Percentiles rank a stretch among this genome's conserved stretches.
Conservation (phyloP, 148 eudicot genomes). For the Drosera capensis region DNA sequence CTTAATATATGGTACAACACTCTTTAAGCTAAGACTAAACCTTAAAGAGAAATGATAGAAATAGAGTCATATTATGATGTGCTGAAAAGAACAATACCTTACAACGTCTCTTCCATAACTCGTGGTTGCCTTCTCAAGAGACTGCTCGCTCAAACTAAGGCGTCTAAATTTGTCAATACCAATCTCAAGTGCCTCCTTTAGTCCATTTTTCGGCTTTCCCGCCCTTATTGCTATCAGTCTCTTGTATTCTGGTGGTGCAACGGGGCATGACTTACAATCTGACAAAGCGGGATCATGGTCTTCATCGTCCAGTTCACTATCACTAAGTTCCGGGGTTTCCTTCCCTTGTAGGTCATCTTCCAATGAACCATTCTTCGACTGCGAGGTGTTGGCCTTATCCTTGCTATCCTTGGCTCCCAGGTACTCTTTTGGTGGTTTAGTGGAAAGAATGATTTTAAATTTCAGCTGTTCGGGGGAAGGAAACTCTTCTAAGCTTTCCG, state of each 20-base stretch:
- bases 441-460: slow-evolving; percentile 45
- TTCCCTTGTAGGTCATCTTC: slow-evolving; percentile 24
- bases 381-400: slow-evolving; percentile 18
- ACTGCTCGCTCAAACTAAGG: slow-evolving; percentile 72
- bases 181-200: slow-evolving; percentile 31
- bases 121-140: slow-evolving; percentile 48
- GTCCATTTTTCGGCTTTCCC: slow-evolving; percentile 51
- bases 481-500: slow-evolving; percentile 25
- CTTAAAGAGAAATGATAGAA: neutral
- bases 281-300: slow-evolving; percentile 10
- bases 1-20: too few species aligned
- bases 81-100: slow-evolving; percentile 24
- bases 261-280: slow-evolving; percentile 8
- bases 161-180: slow-evolving; percentile 34
- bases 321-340: slow-evolving; percentile 24
- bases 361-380: slow-evolving; percentile 23
- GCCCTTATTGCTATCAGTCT: slow-evolving; percentile 67
- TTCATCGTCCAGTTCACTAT: slow-evolving; percentile 31
- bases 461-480: slow-evolving; percentile 60
- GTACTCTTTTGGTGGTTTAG: slow-evolving; percentile 77
- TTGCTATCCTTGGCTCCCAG: slow-evolving; percentile 38
- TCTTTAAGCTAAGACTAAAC: too few species aligned
- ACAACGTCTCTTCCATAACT: slow-evolving; percentile 50
- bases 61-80: too few species aligned
- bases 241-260: slow-evolving; percentile 37